These are phyloP conservation scores for Nectriaceae sp. DNA, from an alignment of 2,329 filamentous ascomycete species.

Conservation along the genomic window DNA sequence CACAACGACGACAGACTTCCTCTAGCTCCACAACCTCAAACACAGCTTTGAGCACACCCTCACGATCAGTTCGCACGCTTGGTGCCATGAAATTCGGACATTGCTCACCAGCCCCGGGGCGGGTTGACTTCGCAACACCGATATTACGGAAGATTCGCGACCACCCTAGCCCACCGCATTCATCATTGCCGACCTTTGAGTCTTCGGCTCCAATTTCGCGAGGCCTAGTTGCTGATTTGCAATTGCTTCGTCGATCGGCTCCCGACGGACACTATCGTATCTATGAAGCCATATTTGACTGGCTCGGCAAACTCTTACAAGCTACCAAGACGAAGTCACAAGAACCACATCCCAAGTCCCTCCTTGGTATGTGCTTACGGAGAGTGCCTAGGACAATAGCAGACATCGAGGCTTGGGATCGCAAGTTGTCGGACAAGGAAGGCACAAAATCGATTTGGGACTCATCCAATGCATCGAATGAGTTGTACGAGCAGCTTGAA, in stretches of 20 bases:
- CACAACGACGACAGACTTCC: conserved; percentile 16
- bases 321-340: conserved; percentile 24
- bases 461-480: conserved; percentile 26
- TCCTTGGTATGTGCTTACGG: conserved; percentile 40
- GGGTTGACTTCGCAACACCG: conserved; percentile 32
- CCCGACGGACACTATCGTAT: conserved; percentile 29
- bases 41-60: conserved; percentile 23
- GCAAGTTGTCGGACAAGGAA: conserved; percentile 20
- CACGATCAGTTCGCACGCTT: conserved; percentile 29
- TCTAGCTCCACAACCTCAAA: neutral
- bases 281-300: conserved; percentile 36
- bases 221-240: conserved; percentile 23
- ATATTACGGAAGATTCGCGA: conserved; percentile 29
- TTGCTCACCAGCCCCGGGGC: conserved; percentile 25
- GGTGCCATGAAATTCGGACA: conserved; percentile 31
- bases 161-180: conserved; percentile 12
- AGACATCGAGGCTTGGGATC: conserved; percentile 37
- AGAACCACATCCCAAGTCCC: conserved; percentile 31
- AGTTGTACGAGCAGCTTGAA: conserved; percentile 39
- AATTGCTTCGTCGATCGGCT: conserved; percentile 23
- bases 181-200: conserved; percentile 2
- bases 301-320: conserved; percentile 31
- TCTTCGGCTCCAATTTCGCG: conserved; percentile 1
- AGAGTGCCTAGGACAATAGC: conserved; percentile 31
- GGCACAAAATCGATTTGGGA: conserved; percentile 29